A percentile compares a stretch with the other conserved stretches of the same genome.
phyloP scores from a whole-genome alignment of 768 basidiomycete genomes.

The Lactarius pseudohatsudake region DNA sequence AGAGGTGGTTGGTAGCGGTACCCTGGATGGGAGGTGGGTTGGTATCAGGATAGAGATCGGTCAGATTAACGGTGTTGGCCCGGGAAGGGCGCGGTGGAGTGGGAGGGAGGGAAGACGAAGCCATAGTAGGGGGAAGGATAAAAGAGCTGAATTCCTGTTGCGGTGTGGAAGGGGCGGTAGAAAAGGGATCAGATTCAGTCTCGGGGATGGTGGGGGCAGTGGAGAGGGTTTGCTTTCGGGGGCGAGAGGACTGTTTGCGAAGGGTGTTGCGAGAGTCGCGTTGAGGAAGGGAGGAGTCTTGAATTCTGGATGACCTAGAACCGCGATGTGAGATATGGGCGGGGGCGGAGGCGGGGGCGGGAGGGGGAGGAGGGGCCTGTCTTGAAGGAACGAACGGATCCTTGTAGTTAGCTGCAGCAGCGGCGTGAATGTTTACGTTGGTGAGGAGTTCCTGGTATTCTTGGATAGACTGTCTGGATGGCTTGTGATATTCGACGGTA shows the following conservation, averaged over 20 bases:
- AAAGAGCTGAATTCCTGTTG: slow-evolving; percentile 26
- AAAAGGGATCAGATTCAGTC: slow-evolving; percentile 32
- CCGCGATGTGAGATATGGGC: slow-evolving; percentile 30
- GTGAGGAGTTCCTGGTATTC: slow-evolving; percentile 74
- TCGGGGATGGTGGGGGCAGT: slow-evolving; percentile 45
- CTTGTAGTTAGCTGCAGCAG: slow-evolving; percentile 45
- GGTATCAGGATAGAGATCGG: slow-evolving; percentile 62
- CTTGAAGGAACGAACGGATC: slow-evolving; percentile 47
- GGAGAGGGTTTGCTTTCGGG: slow-evolving; percentile 34
- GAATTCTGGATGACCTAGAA: slow-evolving; percentile 24
- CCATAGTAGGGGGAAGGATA: slow-evolving; percentile 34
- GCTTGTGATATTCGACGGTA: slow-evolving; percentile 74
- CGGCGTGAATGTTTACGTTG: slow-evolving; percentile 56
- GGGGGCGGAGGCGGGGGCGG: background rate
- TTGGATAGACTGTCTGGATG: slow-evolving; percentile 71
- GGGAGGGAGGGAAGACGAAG: slow-evolving; percentile 38
- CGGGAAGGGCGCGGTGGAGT: slow-evolving; percentile 81
- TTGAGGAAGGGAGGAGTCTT: slow-evolving; percentile 33
- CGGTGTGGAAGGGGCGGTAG: slow-evolving; percentile 37
- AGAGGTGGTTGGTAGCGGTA: slow-evolving; percentile 52
- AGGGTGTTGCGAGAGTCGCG: slow-evolving; percentile 34
- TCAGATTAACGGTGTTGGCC: slow-evolving; percentile 79
- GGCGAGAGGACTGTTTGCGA: slow-evolving; percentile 38
- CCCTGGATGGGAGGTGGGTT: slow-evolving; percentile 40
- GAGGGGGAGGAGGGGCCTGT: slow-evolving; percentile 43